Evolutionary conservation across 2,329 filamentous ascomycete genomes (phyloP).

Genomic region (Ploettnerulaceae sp.): DNA sequence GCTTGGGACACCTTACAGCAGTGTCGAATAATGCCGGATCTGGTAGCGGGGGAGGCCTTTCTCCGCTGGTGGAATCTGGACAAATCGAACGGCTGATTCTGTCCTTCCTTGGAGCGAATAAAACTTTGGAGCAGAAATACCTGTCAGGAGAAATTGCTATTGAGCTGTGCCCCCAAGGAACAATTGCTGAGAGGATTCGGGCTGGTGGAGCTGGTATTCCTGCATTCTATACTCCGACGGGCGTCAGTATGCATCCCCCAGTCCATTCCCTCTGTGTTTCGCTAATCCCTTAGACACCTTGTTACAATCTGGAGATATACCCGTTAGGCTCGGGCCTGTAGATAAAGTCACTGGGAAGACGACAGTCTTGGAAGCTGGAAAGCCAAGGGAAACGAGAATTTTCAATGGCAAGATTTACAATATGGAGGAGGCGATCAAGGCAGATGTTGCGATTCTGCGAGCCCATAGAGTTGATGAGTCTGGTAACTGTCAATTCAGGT

Average conservation of each 20-base stretch:
- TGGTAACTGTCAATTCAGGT: constrained; percentile 76
- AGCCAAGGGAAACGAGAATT: constrained; percentile 63
- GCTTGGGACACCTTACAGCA: constrained; percentile 57
- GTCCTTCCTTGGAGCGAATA: constrained; percentile 74
- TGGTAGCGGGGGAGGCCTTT: constrained; percentile 62
- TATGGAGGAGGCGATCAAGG: constrained; percentile 71
- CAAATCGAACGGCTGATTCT: constrained; percentile 69
- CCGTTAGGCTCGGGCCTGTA: constrained; percentile 54
- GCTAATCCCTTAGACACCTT: constrained; percentile 60
- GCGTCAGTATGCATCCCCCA: constrained; percentile 52
- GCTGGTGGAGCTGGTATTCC: constrained; percentile 73
- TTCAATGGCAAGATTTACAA: constrained; percentile 70
- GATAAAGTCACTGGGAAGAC: constrained; percentile 36
- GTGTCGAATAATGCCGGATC: constrained; percentile 79
- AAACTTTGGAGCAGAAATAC: constrained; percentile 69
- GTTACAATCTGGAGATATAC: constrained; percentile 64
- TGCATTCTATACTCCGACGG: constrained; percentile 76
- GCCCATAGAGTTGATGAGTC: constrained; percentile 72
- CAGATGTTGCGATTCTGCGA: constrained; percentile 72
- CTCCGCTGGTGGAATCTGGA: constrained; percentile 61
- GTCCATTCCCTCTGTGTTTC: neutral
- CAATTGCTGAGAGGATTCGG: constrained; percentile 65
- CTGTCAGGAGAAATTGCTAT: constrained; percentile 68
- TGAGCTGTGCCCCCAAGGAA: constrained; percentile 73
- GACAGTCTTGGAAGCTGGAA: constrained; percentile 56